phyloP scores from a whole-genome alignment of 176 grass and related monocot genomes.

The Carex parvula region DNA sequence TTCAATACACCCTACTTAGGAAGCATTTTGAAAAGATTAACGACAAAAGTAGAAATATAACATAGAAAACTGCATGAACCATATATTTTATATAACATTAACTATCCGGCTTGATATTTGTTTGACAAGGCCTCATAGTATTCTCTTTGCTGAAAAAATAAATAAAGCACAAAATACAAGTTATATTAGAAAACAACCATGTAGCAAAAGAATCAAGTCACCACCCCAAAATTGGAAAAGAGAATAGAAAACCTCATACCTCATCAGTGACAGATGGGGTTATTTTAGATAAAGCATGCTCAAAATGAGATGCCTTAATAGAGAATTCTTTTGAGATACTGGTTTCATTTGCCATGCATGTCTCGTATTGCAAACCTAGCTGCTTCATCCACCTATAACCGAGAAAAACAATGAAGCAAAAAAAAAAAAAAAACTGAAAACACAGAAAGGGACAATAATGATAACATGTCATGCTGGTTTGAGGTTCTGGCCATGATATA shows the following conservation, averaged over 20 bases:
- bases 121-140: slow-evolving; percentile 45
- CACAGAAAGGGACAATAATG: neutral
- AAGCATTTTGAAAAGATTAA: neutral
- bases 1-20: no score
- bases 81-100: neutral
- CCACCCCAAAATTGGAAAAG: neutral
- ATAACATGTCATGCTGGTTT: neutral
- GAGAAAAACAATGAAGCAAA: neutral
- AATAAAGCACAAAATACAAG: slow-evolving; percentile 2
- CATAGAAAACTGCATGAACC: neutral
- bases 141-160: slow-evolving; percentile 43
- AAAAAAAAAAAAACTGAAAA: neutral
- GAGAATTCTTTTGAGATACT: slow-evolving; percentile 26
- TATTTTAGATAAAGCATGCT: slow-evolving; percentile 50
- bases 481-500: neutral
- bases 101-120: slow-evolving; percentile 38
- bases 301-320: slow-evolving; percentile 59
- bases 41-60: neutral
- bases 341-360: slow-evolving; percentile 33
- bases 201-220: neutral
- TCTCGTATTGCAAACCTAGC: slow-evolving; percentile 56
- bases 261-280: slow-evolving; percentile 66
- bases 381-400: slow-evolving; percentile 70
- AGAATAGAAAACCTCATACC: slow-evolving; percentile 26
- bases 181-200: neutral